These are phyloP conservation scores for Pestalotiopsis sp. DNA, from an alignment of 2,329 filamentous ascomycete species.

Conservation along the genomic window DNA sequence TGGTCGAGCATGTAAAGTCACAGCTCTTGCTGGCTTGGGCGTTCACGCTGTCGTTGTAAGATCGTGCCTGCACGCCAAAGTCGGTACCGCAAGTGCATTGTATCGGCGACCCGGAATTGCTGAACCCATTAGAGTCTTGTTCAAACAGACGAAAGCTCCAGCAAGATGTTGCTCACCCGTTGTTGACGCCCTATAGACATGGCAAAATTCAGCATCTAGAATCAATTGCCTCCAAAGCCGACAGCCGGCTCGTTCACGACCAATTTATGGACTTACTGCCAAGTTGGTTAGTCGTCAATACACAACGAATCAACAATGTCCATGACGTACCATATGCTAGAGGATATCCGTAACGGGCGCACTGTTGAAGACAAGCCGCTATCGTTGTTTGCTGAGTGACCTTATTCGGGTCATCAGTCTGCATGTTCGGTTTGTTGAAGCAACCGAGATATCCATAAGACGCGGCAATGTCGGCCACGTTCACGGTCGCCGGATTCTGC, in stretches of 20 bases:
- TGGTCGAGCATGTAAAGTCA: neutral
- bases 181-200: neutral
- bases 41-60: conserved; percentile 5
- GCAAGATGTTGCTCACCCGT: neutral
- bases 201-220: neutral
- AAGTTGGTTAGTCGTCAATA: neutral
- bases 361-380: neutral
- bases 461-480: neutral
- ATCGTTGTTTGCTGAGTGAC: neutral
- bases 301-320: neutral
- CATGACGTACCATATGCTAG: neutral
- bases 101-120: neutral
- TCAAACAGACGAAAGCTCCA: too few relatives aligned
- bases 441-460: conserved; percentile 1
- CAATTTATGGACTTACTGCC: neutral
- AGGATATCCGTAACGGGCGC: neutral
- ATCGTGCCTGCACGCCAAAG: neutral
- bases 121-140: neutral
- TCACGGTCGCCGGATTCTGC: neutral
- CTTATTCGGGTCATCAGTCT: neutral
- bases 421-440: conserved; percentile 6
- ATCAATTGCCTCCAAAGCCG: neutral
- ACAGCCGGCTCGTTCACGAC: too few relatives aligned
- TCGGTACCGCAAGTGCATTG: conserved; percentile 2
- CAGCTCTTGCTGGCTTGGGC: neutral